phyloP scores from a whole-genome alignment of 768 basidiomycete species.

The Daedaleopsis nitida region DNA sequence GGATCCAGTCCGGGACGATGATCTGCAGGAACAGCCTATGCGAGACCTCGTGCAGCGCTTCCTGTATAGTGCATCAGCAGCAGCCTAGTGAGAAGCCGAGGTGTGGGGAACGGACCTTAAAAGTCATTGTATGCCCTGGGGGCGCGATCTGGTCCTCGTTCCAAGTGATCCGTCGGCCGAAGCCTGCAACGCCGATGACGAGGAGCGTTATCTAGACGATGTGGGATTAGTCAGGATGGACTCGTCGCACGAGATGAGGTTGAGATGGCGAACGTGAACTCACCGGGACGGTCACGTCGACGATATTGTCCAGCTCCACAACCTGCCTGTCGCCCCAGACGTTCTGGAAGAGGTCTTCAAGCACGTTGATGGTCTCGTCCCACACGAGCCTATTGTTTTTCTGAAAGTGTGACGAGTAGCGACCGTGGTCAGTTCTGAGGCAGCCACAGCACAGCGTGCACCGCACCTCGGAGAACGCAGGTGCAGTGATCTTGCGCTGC shows the following conservation, averaged over 20 bases:
- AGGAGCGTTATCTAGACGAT: constrained; percentile 51
- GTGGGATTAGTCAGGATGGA: not conserved
- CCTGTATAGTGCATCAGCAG: constrained; percentile 8
- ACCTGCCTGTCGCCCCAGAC: constrained; percentile 47
- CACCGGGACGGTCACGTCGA: constrained; percentile 58
- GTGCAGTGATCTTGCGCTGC: constrained; percentile 61
- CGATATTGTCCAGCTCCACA: constrained; percentile 45
- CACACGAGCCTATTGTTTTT: constrained; percentile 42
- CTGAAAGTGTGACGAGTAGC: no score
- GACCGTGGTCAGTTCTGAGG: no score
- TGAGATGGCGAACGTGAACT: constrained; percentile 20
- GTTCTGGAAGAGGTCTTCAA: constrained; percentile 37
- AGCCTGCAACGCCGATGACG: constrained; percentile 58
- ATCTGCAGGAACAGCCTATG: constrained; percentile 29
- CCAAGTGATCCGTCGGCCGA: constrained; percentile 54
- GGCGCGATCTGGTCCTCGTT: constrained; percentile 43
- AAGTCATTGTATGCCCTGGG: constrained; percentile 40
- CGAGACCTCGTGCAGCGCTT: constrained; percentile 33
- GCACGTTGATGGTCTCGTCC: constrained; percentile 37
- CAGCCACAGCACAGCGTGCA: no score
- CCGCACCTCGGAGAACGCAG: constrained; percentile 62
- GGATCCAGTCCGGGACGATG: constrained; percentile 29
- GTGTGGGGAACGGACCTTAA: constrained; percentile 22
- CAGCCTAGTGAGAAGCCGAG: no score
- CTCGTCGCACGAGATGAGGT: not conserved